phyloP scores from a whole-genome alignment of 2,329 filamentous ascomycete species.

The Ceratocystiopsis sp. region DNA sequence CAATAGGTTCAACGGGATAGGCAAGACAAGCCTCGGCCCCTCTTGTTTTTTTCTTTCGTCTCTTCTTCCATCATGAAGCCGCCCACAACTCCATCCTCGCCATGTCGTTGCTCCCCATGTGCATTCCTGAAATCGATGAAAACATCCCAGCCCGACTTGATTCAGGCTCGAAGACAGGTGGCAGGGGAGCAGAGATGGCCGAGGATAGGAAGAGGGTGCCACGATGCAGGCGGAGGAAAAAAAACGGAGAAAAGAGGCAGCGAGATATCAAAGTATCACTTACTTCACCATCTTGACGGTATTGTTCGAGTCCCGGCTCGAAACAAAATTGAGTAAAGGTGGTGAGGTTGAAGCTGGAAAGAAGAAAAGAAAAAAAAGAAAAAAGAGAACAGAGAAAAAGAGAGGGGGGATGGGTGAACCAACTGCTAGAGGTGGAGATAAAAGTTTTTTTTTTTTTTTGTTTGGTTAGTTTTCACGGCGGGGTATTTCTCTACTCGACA shows the following conservation, averaged over 20 bases:
- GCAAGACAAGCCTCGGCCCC: no score
- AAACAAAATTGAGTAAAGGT: constrained; percentile 9
- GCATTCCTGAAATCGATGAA: no score
- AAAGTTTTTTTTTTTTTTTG: no score
- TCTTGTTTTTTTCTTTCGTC: no score
- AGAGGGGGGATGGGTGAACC: not conserved
- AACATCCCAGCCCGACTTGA: no score
- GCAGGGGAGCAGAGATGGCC: not conserved
- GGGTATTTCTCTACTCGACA: no score
- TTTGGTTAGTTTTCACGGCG: no score
- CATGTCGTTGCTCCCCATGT: no score
- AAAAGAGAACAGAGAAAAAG: constrained; percentile 2
- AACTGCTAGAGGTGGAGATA: not conserved
- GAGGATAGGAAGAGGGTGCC: not conserved
- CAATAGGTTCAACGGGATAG: not conserved
- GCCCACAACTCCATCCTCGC: no score
- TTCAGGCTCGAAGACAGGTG: not conserved
- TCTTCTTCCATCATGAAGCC: no score
- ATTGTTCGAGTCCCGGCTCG: constrained; percentile 24
- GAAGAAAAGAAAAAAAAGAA: constrained; percentile 1
- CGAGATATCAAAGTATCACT: constrained; percentile 27
- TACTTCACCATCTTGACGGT: constrained; percentile 99
- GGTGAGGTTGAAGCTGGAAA: constrained; percentile 9
- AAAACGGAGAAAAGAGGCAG: not conserved
- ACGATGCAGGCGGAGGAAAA: not conserved